A percentile compares a stretch with the other conserved stretches of the same genome.
Conservation (phyloP, 108 stramenopile genomes). For the Discostella stelligeroides region DNA sequence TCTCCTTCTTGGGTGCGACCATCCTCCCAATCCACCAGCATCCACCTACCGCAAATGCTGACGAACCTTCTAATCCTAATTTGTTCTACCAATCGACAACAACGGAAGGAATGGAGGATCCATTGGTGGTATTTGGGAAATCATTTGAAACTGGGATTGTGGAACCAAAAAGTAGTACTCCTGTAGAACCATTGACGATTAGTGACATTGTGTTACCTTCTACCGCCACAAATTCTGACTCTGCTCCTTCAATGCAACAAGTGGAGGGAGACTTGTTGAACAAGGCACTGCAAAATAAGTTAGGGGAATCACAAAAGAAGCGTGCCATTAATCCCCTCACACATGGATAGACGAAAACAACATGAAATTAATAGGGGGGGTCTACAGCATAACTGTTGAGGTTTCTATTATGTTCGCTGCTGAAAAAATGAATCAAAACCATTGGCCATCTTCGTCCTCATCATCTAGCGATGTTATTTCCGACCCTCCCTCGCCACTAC, state of each 20-base stretch:
- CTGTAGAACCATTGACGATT: neutral
- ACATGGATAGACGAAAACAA: constrained; percentile 23
- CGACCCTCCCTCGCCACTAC: neutral
- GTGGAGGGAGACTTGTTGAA: constrained; percentile 16
- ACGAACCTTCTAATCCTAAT: constrained; percentile 27
- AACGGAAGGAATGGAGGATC: constrained; percentile 31
- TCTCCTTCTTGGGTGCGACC: neutral
- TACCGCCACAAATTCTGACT: too few relatives aligned
- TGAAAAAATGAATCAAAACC: constrained; percentile 30
- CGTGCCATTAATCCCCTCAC: constrained; percentile 29
- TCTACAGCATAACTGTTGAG: too few relatives aligned
- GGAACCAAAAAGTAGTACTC: neutral
- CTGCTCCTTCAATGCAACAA: neutral
- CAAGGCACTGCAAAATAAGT: constrained; percentile 17
- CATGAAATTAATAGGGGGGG: too few relatives aligned
- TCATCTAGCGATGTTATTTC: neutral
- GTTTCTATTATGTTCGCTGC: too few relatives aligned
- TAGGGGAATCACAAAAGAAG: constrained; percentile 9
- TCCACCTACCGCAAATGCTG: neutral
- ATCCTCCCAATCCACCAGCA: neutral
- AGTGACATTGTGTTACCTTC: constrained; percentile 15
- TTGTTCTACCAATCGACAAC: too few relatives aligned
- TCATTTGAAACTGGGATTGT: neutral
- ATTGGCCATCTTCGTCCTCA: constrained; percentile 13
- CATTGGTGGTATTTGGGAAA: constrained; percentile 24